Conservation (phyloP, 495 filamentous ascomycete genomes). For the Schizothecium vesticola region DNA sequence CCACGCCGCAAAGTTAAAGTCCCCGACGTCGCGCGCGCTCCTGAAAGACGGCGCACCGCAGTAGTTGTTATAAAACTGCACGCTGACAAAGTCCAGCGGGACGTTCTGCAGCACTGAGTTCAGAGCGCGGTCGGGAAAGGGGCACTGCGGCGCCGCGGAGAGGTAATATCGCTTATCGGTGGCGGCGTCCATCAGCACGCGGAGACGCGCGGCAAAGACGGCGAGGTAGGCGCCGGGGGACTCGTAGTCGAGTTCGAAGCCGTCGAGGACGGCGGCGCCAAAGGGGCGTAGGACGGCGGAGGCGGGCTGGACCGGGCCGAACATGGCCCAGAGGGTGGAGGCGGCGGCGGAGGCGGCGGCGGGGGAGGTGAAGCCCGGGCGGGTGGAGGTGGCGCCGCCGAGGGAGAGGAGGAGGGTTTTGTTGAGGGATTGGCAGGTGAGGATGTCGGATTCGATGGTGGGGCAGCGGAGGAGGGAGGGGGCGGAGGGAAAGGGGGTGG, state of each 20-base stretch:
- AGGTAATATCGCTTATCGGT: constrained; percentile 49
- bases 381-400: constrained; percentile 58
- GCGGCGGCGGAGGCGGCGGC: constrained; percentile 52
- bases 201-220: constrained; percentile 52
- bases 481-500: constrained; percentile 48
- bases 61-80: constrained; percentile 66
- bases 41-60: constrained; percentile 56
- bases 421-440: constrained; percentile 54
- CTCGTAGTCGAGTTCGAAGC: constrained; percentile 70
- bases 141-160: constrained; percentile 64
- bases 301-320: constrained; percentile 46
- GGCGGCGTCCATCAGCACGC: constrained; percentile 47
- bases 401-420: constrained; percentile 66
- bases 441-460: constrained; percentile 58
- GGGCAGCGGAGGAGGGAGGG: constrained; percentile 56
- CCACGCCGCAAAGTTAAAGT: constrained; percentile 68
- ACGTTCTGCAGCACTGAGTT: constrained; percentile 52
- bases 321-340: constrained; percentile 59
- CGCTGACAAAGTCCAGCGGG: constrained; percentile 58
- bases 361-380: constrained; percentile 54
- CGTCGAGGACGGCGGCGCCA: constrained; percentile 58
- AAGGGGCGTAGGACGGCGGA: constrained; percentile 53
- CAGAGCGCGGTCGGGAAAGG: constrained; percentile 57
- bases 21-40: constrained; percentile 40
- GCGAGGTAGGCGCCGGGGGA: constrained; percentile 43